Percentiles rank a stretch among this genome's conserved stretches.
These are phyloP conservation scores for Raphanus sativus DNA, from an alignment of 345 rosid genomes.

Conservation along the genomic window DNA sequence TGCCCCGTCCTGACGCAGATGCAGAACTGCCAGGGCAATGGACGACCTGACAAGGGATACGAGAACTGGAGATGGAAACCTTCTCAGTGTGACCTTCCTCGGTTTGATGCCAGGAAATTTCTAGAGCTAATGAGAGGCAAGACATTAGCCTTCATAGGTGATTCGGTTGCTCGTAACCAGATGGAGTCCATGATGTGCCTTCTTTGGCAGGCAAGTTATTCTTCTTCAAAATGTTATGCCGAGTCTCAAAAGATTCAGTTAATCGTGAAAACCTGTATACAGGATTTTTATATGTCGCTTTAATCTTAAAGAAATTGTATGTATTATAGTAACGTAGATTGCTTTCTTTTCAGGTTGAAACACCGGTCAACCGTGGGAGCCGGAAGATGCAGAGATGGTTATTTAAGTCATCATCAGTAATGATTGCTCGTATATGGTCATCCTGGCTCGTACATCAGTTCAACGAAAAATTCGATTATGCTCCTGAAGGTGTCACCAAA, in stretches of 20 bases:
- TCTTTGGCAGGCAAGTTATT: conserved; percentile 94
- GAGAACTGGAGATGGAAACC: conserved; percentile 99
- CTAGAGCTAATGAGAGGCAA: conserved; percentile 93
- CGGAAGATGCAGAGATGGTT: conserved; percentile 81
- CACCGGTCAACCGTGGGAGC: conserved; percentile 85
- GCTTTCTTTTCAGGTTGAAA: conserved; percentile 68
- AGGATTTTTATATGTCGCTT: background rate
- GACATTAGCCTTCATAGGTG: conserved; percentile 89
- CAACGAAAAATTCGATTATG: conserved; percentile 59
- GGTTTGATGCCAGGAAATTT: conserved; percentile 83
- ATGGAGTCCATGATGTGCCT: conserved; percentile 97
- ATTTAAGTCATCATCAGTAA: conserved; percentile 68
- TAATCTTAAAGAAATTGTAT: too few species aligned
- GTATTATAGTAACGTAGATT: background rate
- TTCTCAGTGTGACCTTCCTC: conserved; percentile 77
- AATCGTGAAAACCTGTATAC: background rate
- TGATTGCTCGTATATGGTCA: conserved; percentile 88
- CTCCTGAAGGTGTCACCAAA: conserved; percentile 76
- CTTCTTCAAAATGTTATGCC: background rate
- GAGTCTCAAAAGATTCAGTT: background rate
- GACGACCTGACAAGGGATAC: conserved; percentile 88
- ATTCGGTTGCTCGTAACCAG: conserved; percentile 97
- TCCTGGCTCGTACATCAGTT: conserved; percentile 90
- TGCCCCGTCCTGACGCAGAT: conserved; percentile 92
- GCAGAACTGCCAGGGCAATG: conserved; percentile 99